Percentiles rank a stretch among this genome's conserved stretches.
phyloP scores from a whole-genome alignment of 163 green algal species.

The Chlorella variabilis region DNA sequence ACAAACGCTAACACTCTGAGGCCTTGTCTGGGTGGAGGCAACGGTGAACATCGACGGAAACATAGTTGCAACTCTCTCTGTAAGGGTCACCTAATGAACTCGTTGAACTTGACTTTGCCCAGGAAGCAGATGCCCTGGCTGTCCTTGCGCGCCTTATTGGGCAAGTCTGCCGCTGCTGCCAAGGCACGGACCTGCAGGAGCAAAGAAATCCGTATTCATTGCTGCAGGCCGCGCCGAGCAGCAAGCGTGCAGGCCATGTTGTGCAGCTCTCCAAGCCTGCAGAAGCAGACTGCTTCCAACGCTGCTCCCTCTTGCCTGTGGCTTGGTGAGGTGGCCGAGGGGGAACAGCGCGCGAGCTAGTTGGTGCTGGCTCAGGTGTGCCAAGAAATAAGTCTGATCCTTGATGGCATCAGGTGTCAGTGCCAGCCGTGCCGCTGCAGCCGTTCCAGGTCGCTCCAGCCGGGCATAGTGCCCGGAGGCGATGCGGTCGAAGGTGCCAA shows the following conservation, averaged over 20 bases:
- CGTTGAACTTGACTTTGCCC: slow-evolving; percentile 87
- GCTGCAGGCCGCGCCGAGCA: no score
- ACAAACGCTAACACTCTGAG: no score
- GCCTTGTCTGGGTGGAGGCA: no score
- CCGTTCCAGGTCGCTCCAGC: slow-evolving; percentile 39
- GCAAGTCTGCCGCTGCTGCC: slow-evolving; percentile 74
- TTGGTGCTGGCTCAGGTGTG: slow-evolving; percentile 83
- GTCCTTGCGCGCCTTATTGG: slow-evolving; percentile 92
- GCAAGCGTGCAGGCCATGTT: background rate
- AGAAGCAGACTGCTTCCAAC: background rate
- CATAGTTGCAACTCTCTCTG: background rate
- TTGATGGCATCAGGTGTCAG: slow-evolving; percentile 90
- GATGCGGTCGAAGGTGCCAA: slow-evolving; percentile 82
- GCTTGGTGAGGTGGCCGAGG: slow-evolving; percentile 89
- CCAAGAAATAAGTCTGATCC: slow-evolving; percentile 99
- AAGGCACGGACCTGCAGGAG: slow-evolving; percentile 82
- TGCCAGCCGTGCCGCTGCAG: slow-evolving; percentile 55
- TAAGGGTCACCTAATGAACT: slow-evolving; percentile 63
- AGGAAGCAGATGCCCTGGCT: slow-evolving; percentile 99
- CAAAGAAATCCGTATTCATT: no score
- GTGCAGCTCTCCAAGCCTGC: background rate
- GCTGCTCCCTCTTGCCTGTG: slow-evolving; percentile 42
- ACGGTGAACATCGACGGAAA: no score
- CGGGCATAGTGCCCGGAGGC: slow-evolving; percentile 97
- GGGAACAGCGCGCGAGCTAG: slow-evolving; percentile 91